Base-by-base conservation (phyloP, 495 filamentous ascomycete genomes). In the Ramalina intermedia region DNA sequence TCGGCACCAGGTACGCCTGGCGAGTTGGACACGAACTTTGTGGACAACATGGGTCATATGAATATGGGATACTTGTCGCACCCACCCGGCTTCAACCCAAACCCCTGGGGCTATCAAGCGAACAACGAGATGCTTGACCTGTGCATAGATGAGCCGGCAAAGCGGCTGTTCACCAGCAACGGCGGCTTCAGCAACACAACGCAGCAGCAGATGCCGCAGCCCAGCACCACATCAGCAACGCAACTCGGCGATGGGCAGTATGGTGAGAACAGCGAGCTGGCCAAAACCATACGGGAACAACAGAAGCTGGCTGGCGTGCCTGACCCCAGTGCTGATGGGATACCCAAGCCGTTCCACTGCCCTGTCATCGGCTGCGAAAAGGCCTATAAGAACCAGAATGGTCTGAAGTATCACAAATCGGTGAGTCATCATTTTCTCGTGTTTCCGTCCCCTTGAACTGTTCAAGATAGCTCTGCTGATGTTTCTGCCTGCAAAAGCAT, bases 331-430 rank as follows among this genome's bases (percentile, higher is more conserved):
- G 51, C 55, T 16, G 70, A 71, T n/a, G 72, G 73, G 51, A 88
- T 96, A 56, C 82, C 87, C 53, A 99, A 96, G 67, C 91, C 91
- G 0, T 96, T 94, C 74, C 83, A 84, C 58, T 99, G 91, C 62
- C 91, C 93, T 8, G 91, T 99, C 39, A 94, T 96, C 58, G 91
- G 91, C 16, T 99, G 91, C 60, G 91, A 99, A 63, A 99, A 99
- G 71, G 91, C 91, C 13, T 99, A 99, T 65, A 99, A 99, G 74
- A 99, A 99, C 63, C 91, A 96, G 58, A 99, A 99, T 58, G 91
- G 91, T 29, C 71, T 99, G 29, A 96, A 96, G 73, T 93, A 84
- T 49, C 76, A 80, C 59, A 80, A 80, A 67, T 66, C 74, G 62
- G 80, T 84, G 72, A 66, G 79, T 71, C 18, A 29, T 26, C 37